Evolutionary conservation across 176 grass and related monocot species (phyloP).

Genomic region (Carex littledalei): DNA sequence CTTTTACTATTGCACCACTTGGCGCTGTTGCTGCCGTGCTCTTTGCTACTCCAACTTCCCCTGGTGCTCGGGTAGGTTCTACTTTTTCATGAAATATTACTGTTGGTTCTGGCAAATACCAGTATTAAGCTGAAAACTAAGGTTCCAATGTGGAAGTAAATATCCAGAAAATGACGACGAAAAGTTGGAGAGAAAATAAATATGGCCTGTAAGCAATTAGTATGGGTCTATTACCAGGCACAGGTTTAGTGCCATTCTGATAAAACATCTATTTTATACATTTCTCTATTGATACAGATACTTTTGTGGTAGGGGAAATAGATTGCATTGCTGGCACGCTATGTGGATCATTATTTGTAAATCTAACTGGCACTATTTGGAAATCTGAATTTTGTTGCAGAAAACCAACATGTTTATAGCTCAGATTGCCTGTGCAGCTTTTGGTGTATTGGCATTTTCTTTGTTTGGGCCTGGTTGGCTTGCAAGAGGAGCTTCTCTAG

Average conservation of each 20-base stretch:
- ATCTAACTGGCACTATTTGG: background rate
- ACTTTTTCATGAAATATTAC: background rate
- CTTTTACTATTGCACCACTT: constrained; percentile 75
- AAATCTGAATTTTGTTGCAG: constrained; percentile 45
- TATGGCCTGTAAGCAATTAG: background rate
- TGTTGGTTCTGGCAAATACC: background rate
- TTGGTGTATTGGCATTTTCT: constrained; percentile 73
- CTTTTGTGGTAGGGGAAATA: background rate
- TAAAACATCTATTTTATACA: background rate
- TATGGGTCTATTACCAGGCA: background rate
- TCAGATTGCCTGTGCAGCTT: constrained; percentile 70
- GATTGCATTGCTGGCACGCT: background rate
- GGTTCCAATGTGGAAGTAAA: background rate
- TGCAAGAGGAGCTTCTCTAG: constrained; percentile 70
- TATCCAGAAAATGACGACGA: background rate
- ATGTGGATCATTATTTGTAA: background rate
- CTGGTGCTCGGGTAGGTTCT: constrained; percentile 52
- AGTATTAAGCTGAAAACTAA: background rate
- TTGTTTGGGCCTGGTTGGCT: constrained; percentile 90
- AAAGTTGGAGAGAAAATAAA: background rate
- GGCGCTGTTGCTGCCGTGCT: constrained; percentile 78
- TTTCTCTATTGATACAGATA: background rate
- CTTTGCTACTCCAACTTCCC: constrained; percentile 57
- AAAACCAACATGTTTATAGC: constrained; percentile 88
- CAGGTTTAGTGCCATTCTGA: background rate